Evolutionary conservation across 2,329 filamentous ascomycete species (phyloP), one percentile per base, ranked within the genome.

Genomic region (Talaromyces sp.): DNA sequence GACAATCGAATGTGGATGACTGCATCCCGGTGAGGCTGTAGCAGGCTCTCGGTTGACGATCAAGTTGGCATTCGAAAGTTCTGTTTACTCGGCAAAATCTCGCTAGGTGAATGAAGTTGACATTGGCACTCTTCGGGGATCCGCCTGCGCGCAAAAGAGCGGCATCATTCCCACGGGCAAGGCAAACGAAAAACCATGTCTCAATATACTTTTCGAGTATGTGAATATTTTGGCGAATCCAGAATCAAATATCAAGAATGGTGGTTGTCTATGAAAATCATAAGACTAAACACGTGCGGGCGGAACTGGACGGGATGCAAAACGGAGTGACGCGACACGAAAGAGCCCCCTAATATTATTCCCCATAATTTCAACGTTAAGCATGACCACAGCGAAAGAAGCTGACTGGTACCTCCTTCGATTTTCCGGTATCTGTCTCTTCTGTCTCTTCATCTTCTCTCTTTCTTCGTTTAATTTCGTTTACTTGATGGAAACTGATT

Each of bases 261-360:
- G 25, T 25, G 42, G 12, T 46, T 9, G 14, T 46, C 12, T 1
- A 46, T 23, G 66, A 62, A 60, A 60, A 63, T 50, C 52, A 39
- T 65, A 60, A 39, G 37, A n/a, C 39, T n/a, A 62, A 55, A 60
- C 55, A 57, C 61, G 62, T 58, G 58, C 64, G 64, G 60, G 60
- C 63, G 56, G 61, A 64, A 60, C 31, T 35, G 31, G 50, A 54
- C 33, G 33, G 55, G 54, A 52, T 59, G 16, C 60, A 18, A 35
- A 54, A 21, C 48, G 28, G 28, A 54, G 28, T 18, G 50, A 54
- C 50, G 50, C 50, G 50, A 54, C 50, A 54, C 50, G 50, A 37
- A 52, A 35, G n/a, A 54, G 31, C 31, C 31, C 50, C 50, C 50
- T 54, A 54, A 23, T 54, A 54, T 54, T 54, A 5, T 50, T 50